Evolutionary conservation across 73 alveolate species (phyloP), one percentile per base, ranked within the genome.

Genomic region (Breviolum minutum): DNA sequence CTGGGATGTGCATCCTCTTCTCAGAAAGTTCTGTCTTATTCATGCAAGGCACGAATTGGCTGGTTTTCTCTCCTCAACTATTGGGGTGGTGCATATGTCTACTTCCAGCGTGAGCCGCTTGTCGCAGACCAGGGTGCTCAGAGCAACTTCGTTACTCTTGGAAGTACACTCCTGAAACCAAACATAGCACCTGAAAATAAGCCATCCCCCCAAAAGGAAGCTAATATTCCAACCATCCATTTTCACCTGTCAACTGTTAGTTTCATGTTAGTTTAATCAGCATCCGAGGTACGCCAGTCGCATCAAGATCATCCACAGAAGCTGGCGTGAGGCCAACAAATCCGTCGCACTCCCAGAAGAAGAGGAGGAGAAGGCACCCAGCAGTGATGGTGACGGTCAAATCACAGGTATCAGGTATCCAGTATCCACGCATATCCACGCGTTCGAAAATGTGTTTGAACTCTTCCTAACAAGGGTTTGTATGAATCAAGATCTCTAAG

Each of bases 241-340:
- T n/a, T n/a, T n/a, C n/a, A n/a, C n/a, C n/a, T n/a, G n/a, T n/a
- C n/a, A n/a, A n/a, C n/a, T n/a, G n/a, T n/a, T n/a, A n/a, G n/a
- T n/a, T n/a, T n/a, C n/a, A n/a, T n/a, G n/a, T n/a, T n/a, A n/a
- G n/a, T n/a, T n/a, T n/a, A n/a, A n/a, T n/a, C n/a, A n/a, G n/a
- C n/a, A n/a, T 29, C 89, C 54, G 54, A 92, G 98, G 98, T 76
- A 92, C 61, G 89, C 98, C 80, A 17, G 24, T 48, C 98, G 91
- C 98, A 92, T 92, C 98, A 74, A 76, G 82, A 92, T 92, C 90
- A 92, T 92, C 79, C 98, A 92, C 83, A 90, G 98, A 32, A 92
- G 98, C 83, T 92, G 98, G 98, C 98, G 98, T n/a, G 98, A 92
- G 74, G 94, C 94, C 27, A 86, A 86, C 94, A 86, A 86, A 63